A percentile compares a stretch with the other conserved stretches of the same genome.
Evolutionary conservation across 2,329 filamentous ascomycete species (phyloP).

Genomic region (Epichloe sylvatica): DNA sequence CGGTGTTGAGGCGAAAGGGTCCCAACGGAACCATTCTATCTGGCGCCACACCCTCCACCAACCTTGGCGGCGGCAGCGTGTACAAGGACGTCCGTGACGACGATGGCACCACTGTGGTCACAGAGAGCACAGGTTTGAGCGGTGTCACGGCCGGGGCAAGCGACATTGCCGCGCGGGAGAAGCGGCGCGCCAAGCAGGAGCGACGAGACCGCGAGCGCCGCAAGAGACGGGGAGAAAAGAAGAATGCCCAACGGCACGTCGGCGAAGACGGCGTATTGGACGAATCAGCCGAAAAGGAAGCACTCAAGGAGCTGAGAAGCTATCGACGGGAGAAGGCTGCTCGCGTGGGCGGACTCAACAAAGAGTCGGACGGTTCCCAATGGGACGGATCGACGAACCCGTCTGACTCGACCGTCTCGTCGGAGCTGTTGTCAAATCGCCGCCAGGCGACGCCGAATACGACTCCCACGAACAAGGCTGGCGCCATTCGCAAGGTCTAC

Average conservation of each 20-base stretch:
- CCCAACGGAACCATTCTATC: conserved; percentile 78
- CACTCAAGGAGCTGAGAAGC: conserved; percentile 55
- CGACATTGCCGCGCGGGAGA: conserved; percentile 41
- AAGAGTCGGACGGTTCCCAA: conserved; percentile 59
- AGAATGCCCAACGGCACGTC: conserved; percentile 33
- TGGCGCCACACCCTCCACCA: conserved; percentile 68
- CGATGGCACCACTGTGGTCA: conserved; percentile 31
- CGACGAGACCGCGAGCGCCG: conserved; percentile 28
- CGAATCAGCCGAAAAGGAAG: conserved; percentile 47
- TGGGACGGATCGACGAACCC: conserved; percentile 65
- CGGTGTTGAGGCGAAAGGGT: conserved; percentile 75
- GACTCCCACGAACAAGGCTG: conserved; percentile 32
- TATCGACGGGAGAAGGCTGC: conserved; percentile 83
- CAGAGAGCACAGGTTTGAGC: conserved; percentile 31
- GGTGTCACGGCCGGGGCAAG: conserved; percentile 45
- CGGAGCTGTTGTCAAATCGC: conserved; percentile 46
- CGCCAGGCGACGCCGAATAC: conserved; percentile 42
- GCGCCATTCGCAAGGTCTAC: conserved; percentile 45
- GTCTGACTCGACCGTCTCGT: conserved; percentile 44
- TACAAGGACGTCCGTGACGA: conserved; percentile 55
- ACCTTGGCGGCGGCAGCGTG: conserved; percentile 76
- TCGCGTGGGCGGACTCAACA: conserved; percentile 79
- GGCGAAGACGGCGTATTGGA: conserved; percentile 50
- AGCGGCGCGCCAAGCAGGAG: conserved; percentile 39
- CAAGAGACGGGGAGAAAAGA: conserved; percentile 19